Conservation (phyloP, 202 grass and related monocot genomes). For the Digitaria exilis region DNA sequence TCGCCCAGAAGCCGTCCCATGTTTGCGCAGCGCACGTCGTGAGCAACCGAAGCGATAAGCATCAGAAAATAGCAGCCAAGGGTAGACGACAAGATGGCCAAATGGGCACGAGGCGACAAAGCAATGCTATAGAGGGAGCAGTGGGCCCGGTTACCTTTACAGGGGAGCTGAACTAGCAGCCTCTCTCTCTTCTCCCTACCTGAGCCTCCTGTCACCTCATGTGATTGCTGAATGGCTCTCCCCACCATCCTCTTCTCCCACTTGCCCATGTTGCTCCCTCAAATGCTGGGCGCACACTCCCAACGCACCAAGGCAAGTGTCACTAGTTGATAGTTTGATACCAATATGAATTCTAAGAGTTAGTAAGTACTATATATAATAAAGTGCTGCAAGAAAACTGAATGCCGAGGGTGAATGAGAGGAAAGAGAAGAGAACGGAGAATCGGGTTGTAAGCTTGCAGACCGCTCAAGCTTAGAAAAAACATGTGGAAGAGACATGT, state of each 20-base stretch:
- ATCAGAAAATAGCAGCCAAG: constrained; percentile 50
- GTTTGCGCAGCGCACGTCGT: background rate
- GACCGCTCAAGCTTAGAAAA: too few species aligned
- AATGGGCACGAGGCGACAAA: constrained; percentile 37
- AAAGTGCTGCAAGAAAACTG: too few species aligned
- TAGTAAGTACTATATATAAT: too few species aligned
- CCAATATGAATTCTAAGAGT: too few species aligned
- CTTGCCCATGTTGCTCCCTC: constrained; percentile 18
- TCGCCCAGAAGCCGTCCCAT: background rate
- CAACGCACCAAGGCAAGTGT: background rate
- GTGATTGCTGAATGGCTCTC: constrained; percentile 23
- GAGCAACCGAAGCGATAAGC: constrained; percentile 30
- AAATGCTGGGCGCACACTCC: constrained; percentile 8
- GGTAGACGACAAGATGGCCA: constrained; percentile 19
- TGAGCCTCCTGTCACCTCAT: constrained; percentile 27
- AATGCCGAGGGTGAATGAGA: too few species aligned
- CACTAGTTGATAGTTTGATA: too few species aligned
- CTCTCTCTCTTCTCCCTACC: background rate
- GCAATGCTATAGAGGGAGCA: background rate
- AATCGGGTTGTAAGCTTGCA: too few species aligned
- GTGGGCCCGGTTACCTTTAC: background rate
- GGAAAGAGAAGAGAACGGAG: too few species aligned
- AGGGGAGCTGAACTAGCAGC: constrained; percentile 41
- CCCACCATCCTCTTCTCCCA: constrained; percentile 17
- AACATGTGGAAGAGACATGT: too few species aligned